Evolutionary conservation across 768 basidiomycete genomes (phyloP).

Genomic region (Mycena kentingensis): DNA sequence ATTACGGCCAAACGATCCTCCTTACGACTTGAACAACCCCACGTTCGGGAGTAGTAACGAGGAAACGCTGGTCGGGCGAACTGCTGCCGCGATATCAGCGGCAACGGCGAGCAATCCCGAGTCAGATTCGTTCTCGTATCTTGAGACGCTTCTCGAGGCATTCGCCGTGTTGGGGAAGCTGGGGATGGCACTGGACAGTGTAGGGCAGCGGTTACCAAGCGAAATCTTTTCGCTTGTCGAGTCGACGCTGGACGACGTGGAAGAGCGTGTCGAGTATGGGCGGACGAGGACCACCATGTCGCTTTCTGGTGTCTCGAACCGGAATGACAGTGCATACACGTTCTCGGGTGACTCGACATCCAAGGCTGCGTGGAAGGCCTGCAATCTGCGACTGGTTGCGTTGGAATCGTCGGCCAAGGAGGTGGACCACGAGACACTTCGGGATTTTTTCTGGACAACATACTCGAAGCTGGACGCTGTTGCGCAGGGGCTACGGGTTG

Average conservation of each 20-base stretch:
- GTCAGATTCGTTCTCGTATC: constrained; percentile 88
- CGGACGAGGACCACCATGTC: constrained; percentile 47
- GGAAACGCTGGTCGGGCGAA: constrained; percentile 13
- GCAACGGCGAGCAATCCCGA: constrained; percentile 68
- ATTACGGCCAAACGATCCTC: constrained; percentile 76
- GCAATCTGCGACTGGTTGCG: constrained; percentile 65
- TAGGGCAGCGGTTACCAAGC: constrained; percentile 77
- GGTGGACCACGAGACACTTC: constrained; percentile 81
- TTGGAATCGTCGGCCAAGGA: constrained; percentile 73
- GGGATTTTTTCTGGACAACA: constrained; percentile 94
- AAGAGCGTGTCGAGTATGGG: constrained; percentile 84
- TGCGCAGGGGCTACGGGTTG: constrained; percentile 83
- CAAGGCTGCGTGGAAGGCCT: constrained; percentile 45
- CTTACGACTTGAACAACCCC: constrained; percentile 60
- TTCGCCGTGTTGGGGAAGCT: constrained; percentile 88
- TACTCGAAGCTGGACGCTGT: constrained; percentile 96
- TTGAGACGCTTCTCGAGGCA: constrained; percentile 92
- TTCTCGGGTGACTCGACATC: constrained; percentile 38
- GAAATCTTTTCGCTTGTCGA: constrained; percentile 90
- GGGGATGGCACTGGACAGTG: constrained; percentile 77
- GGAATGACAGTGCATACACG: constrained; percentile 57
- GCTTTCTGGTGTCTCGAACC: constrained; percentile 37
- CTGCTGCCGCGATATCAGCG: constrained; percentile 20
- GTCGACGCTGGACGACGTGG: constrained; percentile 84
- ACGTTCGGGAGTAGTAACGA: constrained; percentile 29